These are phyloP conservation scores for Petasospora rhodanensis DNA, from an alignment of 1,139 yeast species.

Conservation along the genomic window DNA sequence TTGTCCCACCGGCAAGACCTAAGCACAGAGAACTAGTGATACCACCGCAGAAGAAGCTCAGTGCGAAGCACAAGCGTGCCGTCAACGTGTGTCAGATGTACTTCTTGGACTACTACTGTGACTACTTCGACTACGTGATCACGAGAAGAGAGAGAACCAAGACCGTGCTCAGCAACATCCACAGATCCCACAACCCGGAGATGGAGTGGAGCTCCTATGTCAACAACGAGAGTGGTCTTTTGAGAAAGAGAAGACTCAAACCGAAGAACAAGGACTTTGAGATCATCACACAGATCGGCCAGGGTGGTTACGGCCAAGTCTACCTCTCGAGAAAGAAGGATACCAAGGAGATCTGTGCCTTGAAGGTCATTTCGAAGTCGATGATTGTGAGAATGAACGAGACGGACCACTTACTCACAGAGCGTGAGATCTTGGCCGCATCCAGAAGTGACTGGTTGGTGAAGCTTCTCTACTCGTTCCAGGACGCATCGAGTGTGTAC, in stretches of 20 bases:
- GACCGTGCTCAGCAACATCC: slow-evolving; percentile 58
- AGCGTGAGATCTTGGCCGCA: slow-evolving; percentile 91
- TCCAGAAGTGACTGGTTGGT: slow-evolving; percentile 97
- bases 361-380: slow-evolving; percentile 86
- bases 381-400: slow-evolving; percentile 86
- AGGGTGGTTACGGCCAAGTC: slow-evolving; percentile 99
- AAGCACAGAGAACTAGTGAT: slow-evolving; percentile 10
- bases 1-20: slow-evolving; percentile 12
- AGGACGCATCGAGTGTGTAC: slow-evolving; percentile 83
- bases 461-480: slow-evolving; percentile 89
- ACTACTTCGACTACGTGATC: slow-evolving; percentile 89
- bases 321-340: slow-evolving; percentile 92
- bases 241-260: slow-evolving; percentile 84
- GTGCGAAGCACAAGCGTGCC: slow-evolving; percentile 66
- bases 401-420: slow-evolving; percentile 92
- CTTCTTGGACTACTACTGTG: slow-evolving; percentile 93
- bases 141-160: slow-evolving; percentile 75
- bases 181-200: slow-evolving; percentile 38
- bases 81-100: slow-evolving; percentile 78
- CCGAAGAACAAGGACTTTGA: slow-evolving; percentile 95
- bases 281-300: slow-evolving; percentile 96
- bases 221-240: slow-evolving; percentile 77
- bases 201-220: slow-evolving; percentile 77
- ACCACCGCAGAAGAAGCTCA: slow-evolving; percentile 7
- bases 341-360: slow-evolving; percentile 92